Percentiles rank a stretch among this genome's conserved stretches.
phyloP scores from a whole-genome alignment of 495 filamentous ascomycete species.

The Clohesyomyces aquaticus region DNA sequence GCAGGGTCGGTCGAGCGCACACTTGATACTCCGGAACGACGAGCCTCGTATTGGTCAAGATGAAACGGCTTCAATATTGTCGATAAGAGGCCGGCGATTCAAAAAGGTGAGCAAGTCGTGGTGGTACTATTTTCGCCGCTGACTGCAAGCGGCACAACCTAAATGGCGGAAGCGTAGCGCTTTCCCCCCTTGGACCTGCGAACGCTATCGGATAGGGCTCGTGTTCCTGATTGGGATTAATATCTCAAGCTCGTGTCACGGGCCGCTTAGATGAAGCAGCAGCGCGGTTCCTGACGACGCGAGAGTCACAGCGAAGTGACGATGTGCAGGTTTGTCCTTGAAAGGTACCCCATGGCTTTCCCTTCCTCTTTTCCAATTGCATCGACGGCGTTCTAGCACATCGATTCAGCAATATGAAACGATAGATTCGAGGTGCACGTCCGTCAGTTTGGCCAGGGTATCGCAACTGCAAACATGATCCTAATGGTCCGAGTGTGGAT shows the following conservation, averaged over 20 bases:
- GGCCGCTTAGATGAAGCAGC: slow-evolving; percentile 28
- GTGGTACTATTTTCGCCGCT: slow-evolving; percentile 1
- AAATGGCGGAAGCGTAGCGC: background rate
- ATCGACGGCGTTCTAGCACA: background rate
- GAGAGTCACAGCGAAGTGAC: slow-evolving; percentile 11
- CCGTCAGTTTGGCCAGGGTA: background rate
- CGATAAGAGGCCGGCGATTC: background rate
- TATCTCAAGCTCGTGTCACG: slow-evolving; percentile 23
- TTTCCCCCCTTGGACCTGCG: background rate
- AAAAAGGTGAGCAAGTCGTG: background rate
- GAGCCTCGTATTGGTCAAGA: slow-evolving; percentile 3
- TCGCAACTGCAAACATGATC: too few species aligned
- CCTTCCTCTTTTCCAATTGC: slow-evolving; percentile 1
- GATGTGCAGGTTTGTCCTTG: slow-evolving; percentile 12
- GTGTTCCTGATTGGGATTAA: slow-evolving; percentile 29
- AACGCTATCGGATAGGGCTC: slow-evolving; percentile 17
- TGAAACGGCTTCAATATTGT: background rate
- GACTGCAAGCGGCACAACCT: background rate
- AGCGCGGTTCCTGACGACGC: slow-evolving; percentile 3
- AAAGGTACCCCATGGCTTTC: slow-evolving; percentile 3
- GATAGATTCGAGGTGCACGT: slow-evolving; percentile 19
- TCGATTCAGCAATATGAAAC: slow-evolving; percentile 34
- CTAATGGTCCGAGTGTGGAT: background rate
- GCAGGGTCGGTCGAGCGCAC: background rate
- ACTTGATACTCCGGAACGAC: background rate